A percentile compares a stretch with the other conserved stretches of the same genome.
These are phyloP conservation scores for Durusdinium trenchii DNA, from an alignment of 73 alveolate genomes.

Conservation along the genomic window DNA sequence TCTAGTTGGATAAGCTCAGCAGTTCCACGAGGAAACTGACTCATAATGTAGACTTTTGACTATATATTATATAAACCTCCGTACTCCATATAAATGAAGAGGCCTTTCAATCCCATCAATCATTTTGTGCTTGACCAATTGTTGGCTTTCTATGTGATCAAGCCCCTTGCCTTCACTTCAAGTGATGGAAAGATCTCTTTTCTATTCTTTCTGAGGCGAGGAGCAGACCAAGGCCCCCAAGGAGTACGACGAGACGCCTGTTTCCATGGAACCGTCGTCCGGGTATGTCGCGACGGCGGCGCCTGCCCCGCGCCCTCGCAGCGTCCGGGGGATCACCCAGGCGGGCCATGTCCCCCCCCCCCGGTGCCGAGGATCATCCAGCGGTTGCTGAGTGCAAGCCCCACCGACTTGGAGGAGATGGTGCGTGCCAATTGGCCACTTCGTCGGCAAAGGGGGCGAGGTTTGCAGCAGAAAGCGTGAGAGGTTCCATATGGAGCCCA, in stretches of 20 bases:
- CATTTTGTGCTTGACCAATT: not conserved
- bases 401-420: slow-evolving; percentile 90
- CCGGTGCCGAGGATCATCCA: slow-evolving; percentile 74
- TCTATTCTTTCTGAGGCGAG: slow-evolving; percentile 7
- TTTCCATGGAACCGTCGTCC: too few species aligned
- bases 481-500: not conserved
- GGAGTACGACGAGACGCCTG: slow-evolving; percentile 73
- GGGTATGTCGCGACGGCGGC: slow-evolving; percentile 10
- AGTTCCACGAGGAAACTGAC: too few species aligned
- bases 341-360: too few species aligned
- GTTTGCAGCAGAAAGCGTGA: not conserved
- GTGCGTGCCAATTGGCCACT: slow-evolving; percentile 83
- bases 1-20: too few species aligned
- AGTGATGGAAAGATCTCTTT: not conserved
- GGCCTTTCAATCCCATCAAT: too few species aligned
- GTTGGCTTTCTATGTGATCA: too few species aligned
- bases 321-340: too few species aligned
- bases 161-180: not conserved
- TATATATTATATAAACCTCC: too few species aligned
- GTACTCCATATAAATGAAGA: too few species aligned
- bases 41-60: too few species aligned
- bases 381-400: slow-evolving; percentile 70
- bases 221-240: slow-evolving; percentile 92
- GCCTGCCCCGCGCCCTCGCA: too few species aligned
- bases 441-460: not conserved